These are phyloP conservation scores for Agapanthus africanus DNA, from an alignment of 106 monocot species.

Conservation along the genomic window DNA sequence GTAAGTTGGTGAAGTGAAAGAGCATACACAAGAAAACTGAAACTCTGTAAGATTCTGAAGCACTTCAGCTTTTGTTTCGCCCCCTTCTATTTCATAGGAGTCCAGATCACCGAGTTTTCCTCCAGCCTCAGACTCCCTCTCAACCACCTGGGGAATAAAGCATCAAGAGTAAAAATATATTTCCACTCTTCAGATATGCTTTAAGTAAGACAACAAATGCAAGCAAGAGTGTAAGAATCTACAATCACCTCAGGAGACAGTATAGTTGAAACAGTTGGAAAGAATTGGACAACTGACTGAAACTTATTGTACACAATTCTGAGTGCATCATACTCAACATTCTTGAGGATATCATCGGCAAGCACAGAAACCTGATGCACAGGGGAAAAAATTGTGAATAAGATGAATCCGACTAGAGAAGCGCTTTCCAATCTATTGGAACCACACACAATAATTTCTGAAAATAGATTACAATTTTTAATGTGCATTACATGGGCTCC, in stretches of 20 bases:
- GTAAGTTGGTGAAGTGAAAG: neutral
- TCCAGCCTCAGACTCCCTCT: constrained; percentile 72
- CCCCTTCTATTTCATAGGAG: constrained; percentile 91
- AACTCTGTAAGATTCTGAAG: constrained; percentile 96
- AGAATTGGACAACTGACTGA: constrained; percentile 71
- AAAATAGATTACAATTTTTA: neutral
- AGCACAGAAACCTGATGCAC: constrained; percentile 70
- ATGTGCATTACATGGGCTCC: neutral
- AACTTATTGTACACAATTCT: constrained; percentile 89
- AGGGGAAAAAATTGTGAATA: neutral
- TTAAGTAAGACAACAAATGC: neutral
- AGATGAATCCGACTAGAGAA: neutral
- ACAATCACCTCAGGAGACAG: constrained; percentile 81
- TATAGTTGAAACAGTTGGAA: constrained; percentile 72
- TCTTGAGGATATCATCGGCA: constrained; percentile 91
- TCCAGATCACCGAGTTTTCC: constrained; percentile 82
- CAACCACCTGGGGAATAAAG: constrained; percentile 35
- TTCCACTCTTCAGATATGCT: neutral
- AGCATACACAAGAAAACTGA: constrained; percentile 88
- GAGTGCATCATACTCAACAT: constrained; percentile 85
- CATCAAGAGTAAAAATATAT: constrained; percentile 7
- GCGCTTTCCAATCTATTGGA: too few relatives aligned
- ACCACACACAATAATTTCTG: neutral
- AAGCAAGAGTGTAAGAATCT: neutral
- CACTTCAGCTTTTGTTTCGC: constrained; percentile 88